Evolutionary conservation across 78 protist species (phyloP).

Genomic region (Dictyostelium citrinum): DNA sequence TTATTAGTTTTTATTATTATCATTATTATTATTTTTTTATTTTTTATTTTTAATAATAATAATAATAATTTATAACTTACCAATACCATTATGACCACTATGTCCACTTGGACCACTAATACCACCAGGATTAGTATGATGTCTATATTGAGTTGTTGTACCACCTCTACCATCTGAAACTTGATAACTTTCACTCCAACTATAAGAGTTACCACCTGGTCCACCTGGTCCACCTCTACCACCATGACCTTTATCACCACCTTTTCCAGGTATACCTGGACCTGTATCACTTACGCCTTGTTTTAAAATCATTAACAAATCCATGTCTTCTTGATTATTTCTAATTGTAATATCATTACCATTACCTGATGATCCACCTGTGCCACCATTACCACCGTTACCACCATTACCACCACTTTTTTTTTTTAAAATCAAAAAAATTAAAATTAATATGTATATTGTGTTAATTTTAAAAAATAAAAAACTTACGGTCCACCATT

Average conservation of each 20-base stretch:
- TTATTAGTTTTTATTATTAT: too few species aligned
- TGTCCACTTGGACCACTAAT: slow-evolving; percentile 11
- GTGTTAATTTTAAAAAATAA: too few species aligned
- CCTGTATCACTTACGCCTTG: slow-evolving; percentile 31
- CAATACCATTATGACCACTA: neutral
- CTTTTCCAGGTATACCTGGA: slow-evolving; percentile 56
- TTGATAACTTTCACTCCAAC: slow-evolving; percentile 46
- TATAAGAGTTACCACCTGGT: slow-evolving; percentile 43
- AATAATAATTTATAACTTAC: neutral
- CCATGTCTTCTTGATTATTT: slow-evolving; percentile 40
- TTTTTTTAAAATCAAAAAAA: too few species aligned
- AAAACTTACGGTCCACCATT: slow-evolving; percentile 41
- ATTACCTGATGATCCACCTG: slow-evolving; percentile 56
- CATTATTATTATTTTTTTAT: too few species aligned
- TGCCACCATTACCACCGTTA: slow-evolving; percentile 58
- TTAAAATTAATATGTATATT: too few species aligned
- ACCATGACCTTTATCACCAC: slow-evolving; percentile 37
- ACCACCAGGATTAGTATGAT: slow-evolving; percentile 9
- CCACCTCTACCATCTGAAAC: slow-evolving; percentile 24
- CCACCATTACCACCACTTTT: slow-evolving; percentile 60
- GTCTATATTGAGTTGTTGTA: neutral
- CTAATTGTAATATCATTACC: slow-evolving; percentile 15
- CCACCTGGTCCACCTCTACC: slow-evolving; percentile 73
- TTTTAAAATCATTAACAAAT: slow-evolving; percentile 50
- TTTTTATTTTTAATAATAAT: too few species aligned